These are phyloP conservation scores for Ceratocystis papillata DNA, from an alignment of 2,329 filamentous ascomycete species.

Conservation along the genomic window DNA sequence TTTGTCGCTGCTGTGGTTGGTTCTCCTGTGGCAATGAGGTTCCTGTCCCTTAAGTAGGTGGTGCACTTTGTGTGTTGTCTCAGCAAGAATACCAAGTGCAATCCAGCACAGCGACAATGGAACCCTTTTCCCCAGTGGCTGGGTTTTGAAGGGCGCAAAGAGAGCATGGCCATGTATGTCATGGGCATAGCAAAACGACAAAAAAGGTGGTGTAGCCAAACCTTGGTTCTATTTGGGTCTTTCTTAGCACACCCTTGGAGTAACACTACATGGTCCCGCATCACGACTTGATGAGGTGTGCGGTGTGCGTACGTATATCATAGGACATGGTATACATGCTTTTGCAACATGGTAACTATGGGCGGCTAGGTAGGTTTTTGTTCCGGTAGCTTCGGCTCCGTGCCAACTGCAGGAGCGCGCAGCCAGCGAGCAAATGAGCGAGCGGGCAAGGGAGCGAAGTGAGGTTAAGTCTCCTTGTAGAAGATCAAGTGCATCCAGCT, in stretches of 20 bases:
- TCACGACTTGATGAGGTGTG: not conserved
- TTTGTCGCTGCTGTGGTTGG: not conserved
- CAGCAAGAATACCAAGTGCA: constrained; percentile 15
- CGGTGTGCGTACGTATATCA: not conserved
- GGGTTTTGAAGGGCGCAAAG: not conserved
- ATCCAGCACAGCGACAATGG: not conserved
- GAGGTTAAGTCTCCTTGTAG: not conserved
- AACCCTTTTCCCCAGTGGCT: constrained; percentile 5
- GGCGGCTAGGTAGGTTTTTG: not conserved
- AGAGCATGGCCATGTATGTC: not conserved
- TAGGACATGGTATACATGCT: not conserved
- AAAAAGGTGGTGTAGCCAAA: not conserved
- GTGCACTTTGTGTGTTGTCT: constrained; percentile 5
- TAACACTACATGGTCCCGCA: not conserved
- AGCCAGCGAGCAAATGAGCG: not conserved
- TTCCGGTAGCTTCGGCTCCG: not conserved
- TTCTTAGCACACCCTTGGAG: not conserved
- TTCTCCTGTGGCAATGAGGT: no score
- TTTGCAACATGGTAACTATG: not conserved
- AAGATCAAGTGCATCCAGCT: not conserved
- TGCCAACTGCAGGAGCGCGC: not conserved
- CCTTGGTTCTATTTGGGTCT: not conserved
- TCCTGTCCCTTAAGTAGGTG: not conserved
- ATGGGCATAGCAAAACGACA: not conserved
- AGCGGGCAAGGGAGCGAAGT: not conserved